A percentile compares a stretch with the other conserved stretches of the same genome.
These are phyloP conservation scores for Staphylotrichum tortipilum DNA, from an alignment of 495 filamentous ascomycete genomes.

Conservation along the genomic window DNA sequence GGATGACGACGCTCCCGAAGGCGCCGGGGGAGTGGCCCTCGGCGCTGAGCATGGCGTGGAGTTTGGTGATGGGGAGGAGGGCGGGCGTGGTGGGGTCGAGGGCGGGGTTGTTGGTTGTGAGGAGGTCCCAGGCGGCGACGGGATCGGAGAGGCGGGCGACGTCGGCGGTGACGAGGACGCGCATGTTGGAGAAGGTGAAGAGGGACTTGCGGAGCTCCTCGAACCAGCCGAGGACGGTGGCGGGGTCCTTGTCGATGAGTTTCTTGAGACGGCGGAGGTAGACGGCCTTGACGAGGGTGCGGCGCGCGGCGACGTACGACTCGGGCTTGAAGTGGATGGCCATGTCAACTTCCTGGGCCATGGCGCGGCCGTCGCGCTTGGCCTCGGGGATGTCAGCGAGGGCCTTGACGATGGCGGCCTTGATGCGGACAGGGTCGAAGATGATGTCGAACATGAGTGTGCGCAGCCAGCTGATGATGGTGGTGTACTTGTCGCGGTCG, in stretches of 20 bases:
- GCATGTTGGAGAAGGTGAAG: conserved; percentile 72
- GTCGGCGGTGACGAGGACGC: conserved; percentile 75
- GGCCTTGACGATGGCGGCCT: conserved; percentile 75
- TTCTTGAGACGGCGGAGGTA: conserved; percentile 79
- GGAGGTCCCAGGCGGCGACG: conserved; percentile 72
- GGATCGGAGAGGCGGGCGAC: conserved; percentile 66
- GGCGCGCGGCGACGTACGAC: conserved; percentile 66
- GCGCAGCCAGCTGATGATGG: conserved; percentile 74
- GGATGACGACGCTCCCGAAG: conserved; percentile 66
- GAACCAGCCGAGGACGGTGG: conserved; percentile 63
- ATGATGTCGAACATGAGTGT: conserved; percentile 80
- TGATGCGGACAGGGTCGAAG: conserved; percentile 73
- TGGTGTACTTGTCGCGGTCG: conserved; percentile 79
- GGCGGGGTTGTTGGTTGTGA: conserved; percentile 29
- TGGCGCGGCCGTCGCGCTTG: conserved; percentile 78
- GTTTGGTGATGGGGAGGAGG: conserved; percentile 36
- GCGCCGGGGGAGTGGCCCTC: conserved; percentile 65
- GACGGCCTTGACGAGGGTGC: conserved; percentile 76
- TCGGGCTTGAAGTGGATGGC: conserved; percentile 69
- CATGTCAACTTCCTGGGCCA: conserved; percentile 65
- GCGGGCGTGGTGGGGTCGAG: conserved; percentile 36
- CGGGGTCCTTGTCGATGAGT: conserved; percentile 62
- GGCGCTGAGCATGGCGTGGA: conserved; percentile 53
- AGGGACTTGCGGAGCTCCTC: conserved; percentile 65
- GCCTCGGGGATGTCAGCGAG: conserved; percentile 87